Percentiles rank a stretch among this genome's conserved stretches.
These are phyloP conservation scores for Emmonsiellopsis sp. DNA, from an alignment of 2,329 filamentous ascomycete genomes.

Conservation along the genomic window DNA sequence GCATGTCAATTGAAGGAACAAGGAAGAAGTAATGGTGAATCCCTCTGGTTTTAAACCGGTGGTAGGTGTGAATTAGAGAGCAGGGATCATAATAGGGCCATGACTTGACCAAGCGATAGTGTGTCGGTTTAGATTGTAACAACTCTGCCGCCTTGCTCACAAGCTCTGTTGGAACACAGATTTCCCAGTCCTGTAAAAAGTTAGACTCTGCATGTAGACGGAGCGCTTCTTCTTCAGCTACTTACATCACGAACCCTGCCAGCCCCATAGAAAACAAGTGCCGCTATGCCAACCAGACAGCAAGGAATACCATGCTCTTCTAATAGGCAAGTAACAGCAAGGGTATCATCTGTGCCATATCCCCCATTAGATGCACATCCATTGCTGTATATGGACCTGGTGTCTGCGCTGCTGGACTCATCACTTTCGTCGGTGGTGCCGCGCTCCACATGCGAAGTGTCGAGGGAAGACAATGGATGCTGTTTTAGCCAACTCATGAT, in stretches of 20 bases:
- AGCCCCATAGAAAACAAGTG: constrained; percentile 21
- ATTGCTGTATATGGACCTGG: constrained; percentile 12
- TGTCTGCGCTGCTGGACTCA: constrained; percentile 9
- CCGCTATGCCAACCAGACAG: constrained; percentile 21
- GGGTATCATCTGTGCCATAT: constrained; percentile 19
- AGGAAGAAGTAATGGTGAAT: constrained; percentile 20
- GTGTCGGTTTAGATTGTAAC: constrained; percentile 16
- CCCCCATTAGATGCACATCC: constrained; percentile 11
- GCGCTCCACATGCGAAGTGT: constrained; percentile 8
- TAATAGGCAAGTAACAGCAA: constrained; percentile 19
- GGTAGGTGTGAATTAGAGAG: constrained; percentile 20
- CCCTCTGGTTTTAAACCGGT: constrained; percentile 21
- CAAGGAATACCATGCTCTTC: constrained; percentile 21
- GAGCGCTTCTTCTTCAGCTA: constrained; percentile 7
- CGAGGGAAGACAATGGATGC: constrained; percentile 10
- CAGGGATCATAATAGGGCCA: constrained; percentile 15
- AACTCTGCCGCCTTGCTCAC: constrained; percentile 17
- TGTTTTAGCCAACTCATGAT: constrained; percentile 12
- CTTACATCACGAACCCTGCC: constrained; percentile 20
- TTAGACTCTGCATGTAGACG: constrained; percentile 5
- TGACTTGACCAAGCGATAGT: constrained; percentile 15
- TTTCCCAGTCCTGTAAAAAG: constrained; percentile 19
- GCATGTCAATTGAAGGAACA: constrained; percentile 18
- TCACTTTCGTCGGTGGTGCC: constrained; percentile 8
- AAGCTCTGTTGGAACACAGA: constrained; percentile 19